A percentile compares a stretch with the other conserved stretches of the same genome.
These are phyloP conservation scores for Bertia moriformis DNA, from an alignment of 2,329 filamentous ascomycete genomes.

Conservation along the genomic window DNA sequence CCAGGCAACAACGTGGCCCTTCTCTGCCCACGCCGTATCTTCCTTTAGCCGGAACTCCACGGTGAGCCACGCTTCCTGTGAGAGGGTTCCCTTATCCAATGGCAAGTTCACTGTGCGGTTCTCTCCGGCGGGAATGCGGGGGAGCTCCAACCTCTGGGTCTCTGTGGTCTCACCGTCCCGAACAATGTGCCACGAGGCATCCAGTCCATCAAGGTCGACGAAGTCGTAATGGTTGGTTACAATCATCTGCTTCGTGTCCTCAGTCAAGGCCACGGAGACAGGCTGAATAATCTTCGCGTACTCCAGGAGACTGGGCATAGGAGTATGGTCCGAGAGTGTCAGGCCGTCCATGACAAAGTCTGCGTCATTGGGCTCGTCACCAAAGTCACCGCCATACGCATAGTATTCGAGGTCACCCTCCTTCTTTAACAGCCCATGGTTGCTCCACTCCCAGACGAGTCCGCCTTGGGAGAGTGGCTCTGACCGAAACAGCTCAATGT, in stretches of 20 bases:
- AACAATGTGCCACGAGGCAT: slow-evolving; percentile 8
- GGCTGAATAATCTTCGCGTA: slow-evolving; percentile 45
- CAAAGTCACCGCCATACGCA: slow-evolving; percentile 49
- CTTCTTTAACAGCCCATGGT: slow-evolving; percentile 38
- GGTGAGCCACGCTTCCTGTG: slow-evolving; percentile 25
- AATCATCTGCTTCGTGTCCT: slow-evolving; percentile 16
- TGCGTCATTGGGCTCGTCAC: slow-evolving; percentile 41
- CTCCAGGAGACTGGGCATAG: slow-evolving; percentile 34
- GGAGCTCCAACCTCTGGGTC: slow-evolving; percentile 22
- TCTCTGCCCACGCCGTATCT: slow-evolving; percentile 31
- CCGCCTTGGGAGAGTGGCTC: slow-evolving; percentile 51
- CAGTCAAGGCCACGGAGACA: slow-evolving; percentile 23
- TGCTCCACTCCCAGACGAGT: slow-evolving; percentile 54
- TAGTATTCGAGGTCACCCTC: slow-evolving; percentile 28
- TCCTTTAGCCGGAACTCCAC: slow-evolving; percentile 26
- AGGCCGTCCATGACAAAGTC: slow-evolving; percentile 45
- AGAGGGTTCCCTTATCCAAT: slow-evolving; percentile 6
- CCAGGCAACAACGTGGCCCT: slow-evolving; percentile 39
- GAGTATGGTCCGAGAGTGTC: slow-evolving; percentile 29
- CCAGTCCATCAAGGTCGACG: slow-evolving; percentile 23
- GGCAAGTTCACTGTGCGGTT: slow-evolving; percentile 18
- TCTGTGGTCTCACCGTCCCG: slow-evolving; percentile 10
- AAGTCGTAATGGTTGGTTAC: slow-evolving; percentile 36
- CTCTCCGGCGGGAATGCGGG: slow-evolving; percentile 21
- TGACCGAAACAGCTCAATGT: slow-evolving; percentile 46